phyloP scores from a whole-genome alignment of 352 stramenopile genomes.

The Aphanomyces astaci region DNA sequence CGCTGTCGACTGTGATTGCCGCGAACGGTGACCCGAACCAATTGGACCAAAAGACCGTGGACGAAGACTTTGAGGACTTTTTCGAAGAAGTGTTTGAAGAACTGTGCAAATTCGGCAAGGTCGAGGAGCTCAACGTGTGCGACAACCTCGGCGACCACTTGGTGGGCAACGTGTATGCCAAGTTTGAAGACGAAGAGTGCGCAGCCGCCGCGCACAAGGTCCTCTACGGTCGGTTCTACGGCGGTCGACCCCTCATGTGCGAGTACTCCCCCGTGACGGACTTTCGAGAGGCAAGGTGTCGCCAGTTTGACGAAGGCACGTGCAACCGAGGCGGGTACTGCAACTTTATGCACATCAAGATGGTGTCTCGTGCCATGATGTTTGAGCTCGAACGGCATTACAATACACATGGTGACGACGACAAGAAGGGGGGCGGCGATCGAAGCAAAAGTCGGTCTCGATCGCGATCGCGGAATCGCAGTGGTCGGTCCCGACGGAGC shows the following conservation, averaged over 20 bases:
- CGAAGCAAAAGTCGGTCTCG: conserved; percentile 42
- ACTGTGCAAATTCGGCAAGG: conserved; percentile 96
- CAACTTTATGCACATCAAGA: conserved; percentile 99
- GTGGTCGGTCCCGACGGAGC: conserved; percentile 4
- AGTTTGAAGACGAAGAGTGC: conserved; percentile 98
- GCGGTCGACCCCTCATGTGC: conserved; percentile 90
- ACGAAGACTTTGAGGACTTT: conserved; percentile 96
- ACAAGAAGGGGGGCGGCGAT: conserved; percentile 20
- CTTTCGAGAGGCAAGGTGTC: conserved; percentile 96
- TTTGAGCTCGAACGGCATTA: conserved; percentile 80
- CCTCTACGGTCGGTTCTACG: conserved; percentile 97
- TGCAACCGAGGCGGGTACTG: conserved; percentile 97
- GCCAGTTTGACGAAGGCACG: conserved; percentile 97
- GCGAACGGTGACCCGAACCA: conserved; percentile 73
- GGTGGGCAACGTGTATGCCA: conserved; percentile 99
- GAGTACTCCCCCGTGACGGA: conserved; percentile 99
- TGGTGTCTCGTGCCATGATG: conserved; percentile 75
- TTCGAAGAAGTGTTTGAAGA: conserved; percentile 98
- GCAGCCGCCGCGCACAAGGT: conserved; percentile 92
- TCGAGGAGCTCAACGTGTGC: conserved; percentile 98
- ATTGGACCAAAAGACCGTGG: conserved; percentile 85
- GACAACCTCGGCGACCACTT: conserved; percentile 99
- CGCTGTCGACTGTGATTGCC: conserved; percentile 81
- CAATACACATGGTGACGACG: conserved; percentile 33
- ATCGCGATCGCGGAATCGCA: conserved; percentile 20